These are phyloP conservation scores for Picochlorum sp. DNA, from an alignment of 139 green algal species.

Conservation along the genomic window DNA sequence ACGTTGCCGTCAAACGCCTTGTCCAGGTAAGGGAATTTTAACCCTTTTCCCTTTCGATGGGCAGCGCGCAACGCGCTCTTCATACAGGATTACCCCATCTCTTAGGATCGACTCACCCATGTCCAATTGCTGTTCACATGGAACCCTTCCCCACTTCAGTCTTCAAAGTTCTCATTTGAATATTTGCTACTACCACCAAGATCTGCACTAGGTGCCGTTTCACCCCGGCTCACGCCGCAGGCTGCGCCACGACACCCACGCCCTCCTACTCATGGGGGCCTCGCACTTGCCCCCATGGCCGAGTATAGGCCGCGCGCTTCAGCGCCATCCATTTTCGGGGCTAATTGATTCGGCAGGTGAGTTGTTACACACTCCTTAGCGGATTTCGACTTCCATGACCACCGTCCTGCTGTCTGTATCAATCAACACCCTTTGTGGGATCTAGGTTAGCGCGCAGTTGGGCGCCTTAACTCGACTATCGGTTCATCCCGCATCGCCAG, in stretches of 20 bases:
- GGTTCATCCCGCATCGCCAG: constrained; percentile 93
- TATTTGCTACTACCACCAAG: constrained; percentile 95
- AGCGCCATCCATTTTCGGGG: constrained; percentile 95
- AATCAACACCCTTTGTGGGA: constrained; percentile 92
- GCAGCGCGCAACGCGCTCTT: constrained; percentile 64
- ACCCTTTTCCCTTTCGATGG: constrained; percentile 87
- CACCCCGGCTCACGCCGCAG: constrained; percentile 70
- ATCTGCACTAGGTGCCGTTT: constrained; percentile 83
- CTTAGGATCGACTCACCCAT: constrained; percentile 92
- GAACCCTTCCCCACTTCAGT: constrained; percentile 89
- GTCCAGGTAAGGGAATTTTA: constrained; percentile 90
- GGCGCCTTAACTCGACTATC: constrained; percentile 83
- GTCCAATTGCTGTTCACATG: constrained; percentile 93
- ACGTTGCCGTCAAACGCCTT: constrained; percentile 75
- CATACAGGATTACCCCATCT: constrained; percentile 80
- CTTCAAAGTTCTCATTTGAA: constrained; percentile 91
- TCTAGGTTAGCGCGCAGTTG: constrained; percentile 88
- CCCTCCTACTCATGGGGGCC: constrained; percentile 82
- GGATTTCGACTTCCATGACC: constrained; percentile 96
- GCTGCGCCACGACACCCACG: constrained; percentile 73
- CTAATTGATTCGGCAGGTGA: constrained; percentile 95
- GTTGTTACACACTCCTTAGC: constrained; percentile 98
- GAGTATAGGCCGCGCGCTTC: constrained; percentile 81
- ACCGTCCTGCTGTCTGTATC: constrained; percentile 91
- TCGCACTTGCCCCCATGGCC: constrained; percentile 79